phyloP scores from a whole-genome alignment of 352 stramenopile genomes.

The Plasmopara viticola region DNA sequence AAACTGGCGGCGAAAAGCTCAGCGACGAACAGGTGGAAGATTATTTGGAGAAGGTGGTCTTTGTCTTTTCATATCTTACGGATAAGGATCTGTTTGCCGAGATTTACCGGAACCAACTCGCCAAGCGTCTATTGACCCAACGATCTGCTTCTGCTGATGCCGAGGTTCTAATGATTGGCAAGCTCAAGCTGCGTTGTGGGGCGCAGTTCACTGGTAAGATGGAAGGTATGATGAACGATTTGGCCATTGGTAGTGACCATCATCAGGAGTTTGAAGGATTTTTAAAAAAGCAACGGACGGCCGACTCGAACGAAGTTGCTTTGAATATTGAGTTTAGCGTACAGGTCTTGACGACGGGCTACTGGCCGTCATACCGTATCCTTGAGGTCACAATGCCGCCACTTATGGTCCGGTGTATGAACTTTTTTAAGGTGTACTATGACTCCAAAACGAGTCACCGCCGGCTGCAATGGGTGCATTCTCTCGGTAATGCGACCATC shows the following conservation, averaged over 20 bases:
- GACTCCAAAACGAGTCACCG: conserved; percentile 92
- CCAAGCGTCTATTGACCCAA: conserved; percentile 97
- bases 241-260: conserved; percentile 96
- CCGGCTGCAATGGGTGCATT: conserved; percentile 95
- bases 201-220: conserved; percentile 99
- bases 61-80: conserved; percentile 98
- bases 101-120: conserved; percentile 98
- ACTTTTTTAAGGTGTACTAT: conserved; percentile 95
- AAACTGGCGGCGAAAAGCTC: conserved; percentile 97
- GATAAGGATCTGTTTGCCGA: conserved; percentile 99
- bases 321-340: conserved; percentile 92
- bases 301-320: conserved; percentile 34
- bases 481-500: conserved; percentile 93
- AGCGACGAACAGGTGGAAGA: conserved; percentile 96
- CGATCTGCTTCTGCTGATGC: conserved; percentile 96
- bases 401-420: conserved; percentile 93
- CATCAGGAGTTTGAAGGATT: conserved; percentile 94
- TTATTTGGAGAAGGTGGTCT: conserved; percentile 96
- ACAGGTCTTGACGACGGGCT: conserved; percentile 97
- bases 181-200: conserved; percentile 98
- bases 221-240: conserved; percentile 99
- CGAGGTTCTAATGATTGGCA: conserved; percentile 99
- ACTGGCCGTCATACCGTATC: conserved; percentile 98
- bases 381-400: conserved; percentile 94
- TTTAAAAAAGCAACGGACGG: conserved; percentile 81